Conservation (phyloP, 176 grass and related monocot genomes). For the Raddia distichophylla region DNA sequence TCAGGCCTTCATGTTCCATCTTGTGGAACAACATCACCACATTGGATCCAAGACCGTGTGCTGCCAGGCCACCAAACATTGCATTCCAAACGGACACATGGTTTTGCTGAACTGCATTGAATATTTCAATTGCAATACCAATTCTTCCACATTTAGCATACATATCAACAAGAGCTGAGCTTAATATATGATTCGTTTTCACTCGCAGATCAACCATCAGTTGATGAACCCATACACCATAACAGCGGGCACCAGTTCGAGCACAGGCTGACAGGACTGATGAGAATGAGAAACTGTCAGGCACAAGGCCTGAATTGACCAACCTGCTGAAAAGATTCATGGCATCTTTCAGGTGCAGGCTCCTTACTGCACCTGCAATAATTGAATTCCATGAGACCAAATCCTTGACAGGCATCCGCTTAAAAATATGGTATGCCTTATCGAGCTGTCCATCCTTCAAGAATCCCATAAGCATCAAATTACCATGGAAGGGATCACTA, state of each 20-base stretch:
- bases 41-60: conserved; percentile 64
- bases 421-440: conserved; percentile 65
- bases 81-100: conserved; percentile 64
- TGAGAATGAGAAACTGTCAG: conserved; percentile 71
- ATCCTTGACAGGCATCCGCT: conserved; percentile 65
- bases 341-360: conserved; percentile 46
- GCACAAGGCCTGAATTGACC: conserved; percentile 54
- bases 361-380: conserved; percentile 58
- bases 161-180: conserved; percentile 71
- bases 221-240: conserved; percentile 61
- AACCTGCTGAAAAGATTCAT: conserved; percentile 63
- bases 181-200: conserved; percentile 62
- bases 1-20: conserved; percentile 59
- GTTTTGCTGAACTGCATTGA: conserved; percentile 40
- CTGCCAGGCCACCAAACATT: conserved; percentile 66
- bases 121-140: conserved; percentile 54
- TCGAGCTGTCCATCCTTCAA: conserved; percentile 60
- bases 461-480: conserved; percentile 56
- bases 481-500: conserved; percentile 56
- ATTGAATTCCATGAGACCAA: conserved; percentile 84
- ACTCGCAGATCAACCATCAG: conserved; percentile 56
- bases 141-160: conserved; percentile 77
- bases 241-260: conserved; percentile 51
- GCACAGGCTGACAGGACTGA: conserved; percentile 67
- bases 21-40: conserved; percentile 43